Conservation (phyloP, 495 filamentous ascomycete species). For the Hypomontagnella monticulosa region DNA sequence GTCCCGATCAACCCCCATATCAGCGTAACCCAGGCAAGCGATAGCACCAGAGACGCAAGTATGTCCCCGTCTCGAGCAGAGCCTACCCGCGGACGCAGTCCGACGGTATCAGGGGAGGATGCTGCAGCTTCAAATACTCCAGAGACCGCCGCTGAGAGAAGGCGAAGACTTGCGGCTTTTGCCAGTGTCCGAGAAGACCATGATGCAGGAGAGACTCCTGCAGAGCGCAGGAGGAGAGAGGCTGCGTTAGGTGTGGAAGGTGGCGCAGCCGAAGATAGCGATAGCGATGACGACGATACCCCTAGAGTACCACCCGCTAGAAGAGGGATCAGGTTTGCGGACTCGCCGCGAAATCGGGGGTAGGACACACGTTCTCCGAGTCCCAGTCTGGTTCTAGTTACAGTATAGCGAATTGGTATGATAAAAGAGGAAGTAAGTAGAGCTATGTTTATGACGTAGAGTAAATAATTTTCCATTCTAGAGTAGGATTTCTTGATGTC, state of each 20-base stretch:
- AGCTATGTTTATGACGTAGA: slow-evolving; percentile 24
- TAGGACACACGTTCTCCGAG: slow-evolving; percentile 10
- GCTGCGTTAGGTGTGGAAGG: slow-evolving; percentile 78
- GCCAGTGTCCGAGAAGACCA: slow-evolving; percentile 50
- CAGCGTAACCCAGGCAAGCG: slow-evolving; percentile 38
- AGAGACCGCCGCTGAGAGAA: slow-evolving; percentile 56
- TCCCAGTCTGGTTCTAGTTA: slow-evolving; percentile 12
- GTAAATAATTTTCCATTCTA: slow-evolving; percentile 20
- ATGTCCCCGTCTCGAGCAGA: slow-evolving; percentile 22
- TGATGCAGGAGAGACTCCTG: slow-evolving; percentile 77
- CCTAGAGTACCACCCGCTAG: slow-evolving; percentile 55
- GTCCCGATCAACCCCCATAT: slow-evolving; percentile 39
- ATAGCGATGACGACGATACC: slow-evolving; percentile 71
- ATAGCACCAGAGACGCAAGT: slow-evolving; percentile 32
- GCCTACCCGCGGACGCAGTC: slow-evolving; percentile 35
- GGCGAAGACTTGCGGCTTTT: slow-evolving; percentile 52
- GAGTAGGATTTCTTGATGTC: slow-evolving; percentile 7
- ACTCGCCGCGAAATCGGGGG: slow-evolving; percentile 45
- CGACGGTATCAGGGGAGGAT: slow-evolving; percentile 17
- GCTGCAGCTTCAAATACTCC: slow-evolving; percentile 39
- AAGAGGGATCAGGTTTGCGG: slow-evolving; percentile 59
- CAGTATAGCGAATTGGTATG: slow-evolving; percentile 8
- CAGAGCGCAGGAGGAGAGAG: slow-evolving; percentile 82
- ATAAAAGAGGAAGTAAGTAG: slow-evolving; percentile 9
- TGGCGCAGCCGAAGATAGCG: slow-evolving; percentile 60